Evolutionary conservation across 768 basidiomycete species (phyloP).

Genomic region (Fomitopsis pulvina): DNA sequence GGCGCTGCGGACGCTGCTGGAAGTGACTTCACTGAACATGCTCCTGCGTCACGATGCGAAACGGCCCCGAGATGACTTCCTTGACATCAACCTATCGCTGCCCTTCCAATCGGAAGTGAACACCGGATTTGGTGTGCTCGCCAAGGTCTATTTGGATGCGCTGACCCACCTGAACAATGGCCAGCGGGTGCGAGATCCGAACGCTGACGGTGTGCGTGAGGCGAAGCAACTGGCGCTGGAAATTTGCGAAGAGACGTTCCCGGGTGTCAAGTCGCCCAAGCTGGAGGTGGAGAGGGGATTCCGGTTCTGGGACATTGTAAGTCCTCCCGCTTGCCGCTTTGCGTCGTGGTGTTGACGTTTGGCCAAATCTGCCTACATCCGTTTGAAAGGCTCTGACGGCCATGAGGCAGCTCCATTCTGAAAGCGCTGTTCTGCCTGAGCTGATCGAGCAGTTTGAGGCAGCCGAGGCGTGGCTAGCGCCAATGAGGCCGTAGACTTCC

Average conservation of each 20-base stretch:
- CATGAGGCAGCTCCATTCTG: slow-evolving; percentile 83
- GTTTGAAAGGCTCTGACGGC: slow-evolving; percentile 66
- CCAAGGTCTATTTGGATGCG: slow-evolving; percentile 94
- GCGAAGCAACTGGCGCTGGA: slow-evolving; percentile 85
- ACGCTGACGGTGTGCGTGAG: slow-evolving; percentile 72
- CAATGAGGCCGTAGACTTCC: slow-evolving; percentile 73
- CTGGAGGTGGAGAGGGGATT: slow-evolving; percentile 93
- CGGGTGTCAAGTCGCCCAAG: slow-evolving; percentile 82
- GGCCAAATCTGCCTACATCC: not conserved
- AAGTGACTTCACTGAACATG: slow-evolving; percentile 91
- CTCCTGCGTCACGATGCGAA: slow-evolving; percentile 84
- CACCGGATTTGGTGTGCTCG: slow-evolving; percentile 96
- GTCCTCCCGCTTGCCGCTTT: slow-evolving; percentile 25
- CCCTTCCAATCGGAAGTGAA: slow-evolving; percentile 96
- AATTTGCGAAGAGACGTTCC: slow-evolving; percentile 91
- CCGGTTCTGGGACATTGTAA: slow-evolving; percentile 96
- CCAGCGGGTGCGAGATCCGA: slow-evolving; percentile 67
- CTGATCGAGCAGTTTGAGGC: slow-evolving; percentile 95
- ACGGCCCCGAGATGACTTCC: slow-evolving; percentile 79
- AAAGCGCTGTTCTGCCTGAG: slow-evolving; percentile 74
- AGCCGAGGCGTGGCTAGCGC: slow-evolving; percentile 89
- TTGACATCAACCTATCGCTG: slow-evolving; percentile 87
- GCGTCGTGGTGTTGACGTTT: not conserved
- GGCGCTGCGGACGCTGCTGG: slow-evolving; percentile 82
- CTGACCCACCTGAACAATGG: slow-evolving; percentile 83